Conservation (phyloP, 164 flowering plant species). For the Santalum album region DNA sequence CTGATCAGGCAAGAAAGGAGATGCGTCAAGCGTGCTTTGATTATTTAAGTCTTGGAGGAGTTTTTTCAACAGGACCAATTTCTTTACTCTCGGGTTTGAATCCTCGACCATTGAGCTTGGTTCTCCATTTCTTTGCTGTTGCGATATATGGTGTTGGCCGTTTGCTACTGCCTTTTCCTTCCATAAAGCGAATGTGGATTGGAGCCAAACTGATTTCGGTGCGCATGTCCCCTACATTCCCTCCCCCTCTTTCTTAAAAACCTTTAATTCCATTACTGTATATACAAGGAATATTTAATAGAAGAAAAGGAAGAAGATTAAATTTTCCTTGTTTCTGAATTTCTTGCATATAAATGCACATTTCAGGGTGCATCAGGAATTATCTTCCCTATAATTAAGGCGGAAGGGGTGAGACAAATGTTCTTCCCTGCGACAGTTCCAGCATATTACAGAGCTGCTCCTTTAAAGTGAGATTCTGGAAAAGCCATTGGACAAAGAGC, state of each 20-base stretch:
- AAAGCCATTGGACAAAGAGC: not conserved
- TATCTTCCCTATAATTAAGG: conserved; percentile 57
- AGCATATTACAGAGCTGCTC: conserved; percentile 55
- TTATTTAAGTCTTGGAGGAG: conserved; percentile 74
- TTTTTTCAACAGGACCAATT: conserved; percentile 60
- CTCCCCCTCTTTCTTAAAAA: too few species aligned
- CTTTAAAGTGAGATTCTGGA: conserved; percentile 7
- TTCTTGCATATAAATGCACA: not conserved
- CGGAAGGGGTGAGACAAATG: conserved; percentile 66
- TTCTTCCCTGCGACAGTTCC: conserved; percentile 61
- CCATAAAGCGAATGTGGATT: conserved; percentile 73
- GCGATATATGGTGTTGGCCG: conserved; percentile 89
- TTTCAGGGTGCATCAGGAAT: conserved; percentile 60
- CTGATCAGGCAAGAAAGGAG: conserved; percentile 83
- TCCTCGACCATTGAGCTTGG: conserved; percentile 83
- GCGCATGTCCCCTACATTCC: conserved; percentile 3
- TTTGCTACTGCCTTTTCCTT: conserved; percentile 73
- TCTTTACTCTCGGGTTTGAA: conserved; percentile 85
- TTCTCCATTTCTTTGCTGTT: conserved; percentile 90
- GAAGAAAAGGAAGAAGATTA: not conserved
- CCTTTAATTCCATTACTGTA: too few species aligned
- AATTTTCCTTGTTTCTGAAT: not conserved
- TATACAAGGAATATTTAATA: not conserved
- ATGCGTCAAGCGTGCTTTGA: conserved; percentile 95
- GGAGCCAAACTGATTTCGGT: conserved; percentile 80